These are phyloP conservation scores for Magnusiomyces tetraspermus DNA, from an alignment of 1,139 yeast genomes.

Conservation along the genomic window DNA sequence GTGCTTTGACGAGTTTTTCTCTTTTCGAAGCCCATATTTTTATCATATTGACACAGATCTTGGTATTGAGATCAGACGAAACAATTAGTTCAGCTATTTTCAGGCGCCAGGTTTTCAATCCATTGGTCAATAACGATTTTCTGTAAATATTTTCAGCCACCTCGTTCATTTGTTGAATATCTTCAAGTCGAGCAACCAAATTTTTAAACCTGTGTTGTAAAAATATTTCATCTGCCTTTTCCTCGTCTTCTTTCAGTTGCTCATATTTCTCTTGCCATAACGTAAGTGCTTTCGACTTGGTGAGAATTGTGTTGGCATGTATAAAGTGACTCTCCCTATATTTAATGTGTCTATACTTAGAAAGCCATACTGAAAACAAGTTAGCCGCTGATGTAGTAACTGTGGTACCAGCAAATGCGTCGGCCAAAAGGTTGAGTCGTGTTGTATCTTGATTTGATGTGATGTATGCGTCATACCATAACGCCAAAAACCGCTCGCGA, in stretches of 20 bases:
- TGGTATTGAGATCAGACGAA: conserved; percentile 1
- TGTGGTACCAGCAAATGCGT: neutral
- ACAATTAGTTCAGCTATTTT: conserved; percentile 4
- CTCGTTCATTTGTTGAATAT: neutral
- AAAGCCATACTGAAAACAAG: neutral
- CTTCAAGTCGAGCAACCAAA: neutral
- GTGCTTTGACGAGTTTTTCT: neutral
- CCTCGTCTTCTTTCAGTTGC: neutral
- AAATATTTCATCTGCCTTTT: conserved; percentile 1
- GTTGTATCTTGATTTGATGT: conserved; percentile 3
- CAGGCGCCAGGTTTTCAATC: conserved; percentile 6
- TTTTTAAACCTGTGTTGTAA: neutral
- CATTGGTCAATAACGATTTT: conserved; percentile 4
- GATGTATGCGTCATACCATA: conserved; percentile 13
- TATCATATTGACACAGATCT: conserved; percentile 2
- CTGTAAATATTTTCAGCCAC: conserved; percentile 4
- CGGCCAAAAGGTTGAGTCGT: conserved; percentile 6
- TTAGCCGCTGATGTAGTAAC: neutral
- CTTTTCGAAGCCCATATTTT: conserved; percentile 6
- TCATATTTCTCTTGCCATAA: neutral
- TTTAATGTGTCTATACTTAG: neutral
- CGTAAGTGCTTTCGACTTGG: neutral
- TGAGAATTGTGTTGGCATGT: neutral
- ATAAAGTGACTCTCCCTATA: neutral
- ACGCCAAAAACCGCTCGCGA: conserved; percentile 11